Evolutionary conservation across 1,284 basidiomycete genomes (phyloP), one percentile per base, ranked within the genome.

Genomic region (Leccinum olivaceoglutinosum): DNA sequence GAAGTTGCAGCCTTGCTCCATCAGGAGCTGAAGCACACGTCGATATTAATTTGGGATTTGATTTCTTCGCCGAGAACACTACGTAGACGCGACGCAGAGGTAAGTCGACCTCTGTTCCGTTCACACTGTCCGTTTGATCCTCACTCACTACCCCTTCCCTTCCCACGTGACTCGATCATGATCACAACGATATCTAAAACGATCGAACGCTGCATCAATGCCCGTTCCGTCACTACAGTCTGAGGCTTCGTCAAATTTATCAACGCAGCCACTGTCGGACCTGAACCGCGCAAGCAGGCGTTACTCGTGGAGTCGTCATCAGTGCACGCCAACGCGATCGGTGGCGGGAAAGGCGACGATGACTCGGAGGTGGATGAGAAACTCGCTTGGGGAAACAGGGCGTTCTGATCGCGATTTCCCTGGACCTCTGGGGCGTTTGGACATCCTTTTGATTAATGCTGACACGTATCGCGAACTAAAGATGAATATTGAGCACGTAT

Each of bases 161-260:
- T 6, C 46, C 10, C 7, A 12, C 53, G 4, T 54, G 11, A 25
- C 7, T 46, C 44, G n/a, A 46, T 46, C n/a, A 18, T 5, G 9
- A 46, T 18, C 44, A 46, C n/a, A 2, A 18, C n/a, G n/a, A n/a
- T n/a, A n/a, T n/a, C n/a, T n/a, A n/a, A 2, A 5, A 46, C 10
- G 16, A 36, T 36, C 34, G 34, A 36, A 36, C 7, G 14, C 51
- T 21, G 38, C 14, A 46, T 46, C n/a, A 44, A 44, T 16, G 41
- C 14, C 41, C 16, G n/a, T 46, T 18, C 21, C 12, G 21, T 53
- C 12, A 14, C 11, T 44, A n/a, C 53, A 75, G 74, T n/a, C n/a
- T n/a, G n/a, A 6, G 71, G 73, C 1, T 51, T 75, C 1, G 66
- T 74, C 58, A 75, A 66, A 64, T 71, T 58, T 21, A 44, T 73